A percentile compares a stretch with the other conserved stretches of the same genome.
Conservation (phyloP, 2,329 filamentous ascomycete genomes). For the Orbilia oligospora region DNA sequence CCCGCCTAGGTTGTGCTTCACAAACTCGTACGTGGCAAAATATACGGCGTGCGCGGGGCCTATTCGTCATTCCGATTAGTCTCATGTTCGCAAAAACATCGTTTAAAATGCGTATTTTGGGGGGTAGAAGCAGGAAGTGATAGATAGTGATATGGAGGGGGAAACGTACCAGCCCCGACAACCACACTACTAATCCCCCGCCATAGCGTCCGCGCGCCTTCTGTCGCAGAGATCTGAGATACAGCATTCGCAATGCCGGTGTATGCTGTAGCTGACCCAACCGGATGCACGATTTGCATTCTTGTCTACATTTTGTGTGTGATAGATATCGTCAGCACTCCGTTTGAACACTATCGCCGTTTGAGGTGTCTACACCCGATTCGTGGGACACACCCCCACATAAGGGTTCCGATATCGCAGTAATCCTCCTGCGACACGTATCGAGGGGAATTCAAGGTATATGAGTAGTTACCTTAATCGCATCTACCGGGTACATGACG, state of each 20-base stretch:
- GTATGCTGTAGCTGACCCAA: slow-evolving; percentile 81
- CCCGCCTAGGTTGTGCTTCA: slow-evolving; percentile 95
- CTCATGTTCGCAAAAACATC: slow-evolving; percentile 2
- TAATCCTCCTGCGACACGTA: neutral
- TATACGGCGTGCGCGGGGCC: slow-evolving; percentile 98
- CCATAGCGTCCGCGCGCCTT: slow-evolving; percentile 94
- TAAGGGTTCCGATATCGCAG: slow-evolving; percentile 10
- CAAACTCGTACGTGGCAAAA: slow-evolving; percentile 96
- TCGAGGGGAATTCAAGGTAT: neutral
- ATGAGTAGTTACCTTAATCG: slow-evolving; percentile 82
- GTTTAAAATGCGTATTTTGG: slow-evolving; percentile 22
- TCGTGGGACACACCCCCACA: slow-evolving; percentile 1
- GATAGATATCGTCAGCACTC: slow-evolving; percentile 46
- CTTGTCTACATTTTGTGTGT: slow-evolving; percentile 79
- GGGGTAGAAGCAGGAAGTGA: neutral
- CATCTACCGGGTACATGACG: slow-evolving; percentile 98
- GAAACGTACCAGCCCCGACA: slow-evolving; percentile 85
- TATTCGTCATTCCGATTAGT: slow-evolving; percentile 68
- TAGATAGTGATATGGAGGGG: slow-evolving; percentile 50
- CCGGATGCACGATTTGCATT: slow-evolving; percentile 95
- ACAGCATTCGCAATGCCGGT: slow-evolving; percentile 92
- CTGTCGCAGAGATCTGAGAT: slow-evolving; percentile 88
- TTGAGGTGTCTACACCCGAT: slow-evolving; percentile 14
- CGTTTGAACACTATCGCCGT: slow-evolving; percentile 13
- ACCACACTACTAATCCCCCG: slow-evolving; percentile 96